phyloP scores from a whole-genome alignment of 495 filamentous ascomycete genomes.

The Xylaria venustula region DNA sequence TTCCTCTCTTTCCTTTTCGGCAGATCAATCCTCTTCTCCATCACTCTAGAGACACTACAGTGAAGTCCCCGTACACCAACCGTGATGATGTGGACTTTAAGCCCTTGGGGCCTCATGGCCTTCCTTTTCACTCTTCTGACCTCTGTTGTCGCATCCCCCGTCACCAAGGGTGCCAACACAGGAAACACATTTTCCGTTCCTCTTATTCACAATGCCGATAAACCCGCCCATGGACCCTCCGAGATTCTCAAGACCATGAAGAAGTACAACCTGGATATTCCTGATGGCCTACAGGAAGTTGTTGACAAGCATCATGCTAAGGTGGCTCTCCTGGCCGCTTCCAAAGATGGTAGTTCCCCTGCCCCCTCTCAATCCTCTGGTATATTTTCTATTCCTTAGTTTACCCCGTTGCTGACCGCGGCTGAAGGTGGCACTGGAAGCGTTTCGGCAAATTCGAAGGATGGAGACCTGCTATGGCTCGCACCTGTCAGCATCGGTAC shows the following conservation, averaged over 20 bases:
- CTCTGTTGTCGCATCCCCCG: constrained; percentile 7
- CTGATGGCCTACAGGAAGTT: constrained; percentile 24
- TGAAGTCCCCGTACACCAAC: background rate
- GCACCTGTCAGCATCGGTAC: constrained; percentile 65
- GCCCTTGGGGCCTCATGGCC: constrained; percentile 15
- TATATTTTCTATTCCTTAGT: background rate
- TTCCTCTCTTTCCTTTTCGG: background rate
- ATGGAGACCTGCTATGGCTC: constrained; percentile 62
- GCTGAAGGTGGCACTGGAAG: constrained; percentile 18
- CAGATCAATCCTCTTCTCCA: background rate
- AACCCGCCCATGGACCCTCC: constrained; percentile 26
- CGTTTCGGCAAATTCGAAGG: constrained; percentile 17
- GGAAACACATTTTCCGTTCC: constrained; percentile 27
- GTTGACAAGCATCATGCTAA: constrained; percentile 25
- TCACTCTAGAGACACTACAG: background rate
- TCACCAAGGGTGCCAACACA: background rate
- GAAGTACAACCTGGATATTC: constrained; percentile 28
- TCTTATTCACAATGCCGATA: constrained; percentile 21
- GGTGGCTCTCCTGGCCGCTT: constrained; percentile 12
- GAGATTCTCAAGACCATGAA: constrained; percentile 30
- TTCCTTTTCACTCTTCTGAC: constrained; percentile 19
- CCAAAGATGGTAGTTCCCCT: constrained; percentile 10
- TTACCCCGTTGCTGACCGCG: background rate
- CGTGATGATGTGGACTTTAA: background rate
- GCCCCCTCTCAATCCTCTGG: background rate